Conservation (phyloP, 2,329 filamentous ascomycete genomes). For the Apiospora kogelbergensis region DNA sequence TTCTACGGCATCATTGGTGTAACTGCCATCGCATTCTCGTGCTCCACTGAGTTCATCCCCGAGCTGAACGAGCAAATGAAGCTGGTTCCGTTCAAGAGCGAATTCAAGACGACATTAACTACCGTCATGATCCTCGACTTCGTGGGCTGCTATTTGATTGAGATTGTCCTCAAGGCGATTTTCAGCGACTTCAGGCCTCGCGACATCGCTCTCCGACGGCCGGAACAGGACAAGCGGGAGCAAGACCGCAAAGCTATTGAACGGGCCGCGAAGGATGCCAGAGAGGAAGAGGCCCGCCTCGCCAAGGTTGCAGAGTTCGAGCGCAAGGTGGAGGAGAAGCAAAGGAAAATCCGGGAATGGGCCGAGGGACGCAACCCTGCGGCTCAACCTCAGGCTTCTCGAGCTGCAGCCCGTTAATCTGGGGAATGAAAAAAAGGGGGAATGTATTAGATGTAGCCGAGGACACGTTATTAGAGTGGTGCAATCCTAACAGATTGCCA, state of each 20-base stretch:
- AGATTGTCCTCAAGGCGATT: constrained; percentile 77
- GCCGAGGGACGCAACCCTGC: constrained; percentile 29
- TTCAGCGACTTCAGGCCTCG: constrained; percentile 94
- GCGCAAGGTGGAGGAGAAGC: constrained; percentile 53
- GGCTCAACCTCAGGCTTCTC: neutral
- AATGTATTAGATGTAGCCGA: neutral
- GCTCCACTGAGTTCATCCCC: constrained; percentile 91
- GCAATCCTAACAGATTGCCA: neutral
- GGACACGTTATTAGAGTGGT: neutral
- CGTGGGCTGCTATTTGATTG: constrained; percentile 80
- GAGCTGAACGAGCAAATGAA: constrained; percentile 93
- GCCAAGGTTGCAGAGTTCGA: constrained; percentile 62
- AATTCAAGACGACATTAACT: constrained; percentile 89
- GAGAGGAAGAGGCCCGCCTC: constrained; percentile 52
- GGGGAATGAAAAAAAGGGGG: neutral
- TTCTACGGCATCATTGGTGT: constrained; percentile 94
- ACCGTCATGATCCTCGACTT: constrained; percentile 86
- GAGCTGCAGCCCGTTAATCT: neutral
- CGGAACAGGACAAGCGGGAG: constrained; percentile 83
- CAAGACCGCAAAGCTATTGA: constrained; percentile 64
- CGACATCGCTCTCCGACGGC: constrained; percentile 84
- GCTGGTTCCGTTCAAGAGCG: constrained; percentile 82
- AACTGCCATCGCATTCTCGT: constrained; percentile 86
- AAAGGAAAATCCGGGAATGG: constrained; percentile 49
- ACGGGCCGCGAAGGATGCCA: constrained; percentile 45